These are phyloP conservation scores for Choiromyces venosus DNA, from an alignment of 495 filamentous ascomycete species.

Conservation along the genomic window DNA sequence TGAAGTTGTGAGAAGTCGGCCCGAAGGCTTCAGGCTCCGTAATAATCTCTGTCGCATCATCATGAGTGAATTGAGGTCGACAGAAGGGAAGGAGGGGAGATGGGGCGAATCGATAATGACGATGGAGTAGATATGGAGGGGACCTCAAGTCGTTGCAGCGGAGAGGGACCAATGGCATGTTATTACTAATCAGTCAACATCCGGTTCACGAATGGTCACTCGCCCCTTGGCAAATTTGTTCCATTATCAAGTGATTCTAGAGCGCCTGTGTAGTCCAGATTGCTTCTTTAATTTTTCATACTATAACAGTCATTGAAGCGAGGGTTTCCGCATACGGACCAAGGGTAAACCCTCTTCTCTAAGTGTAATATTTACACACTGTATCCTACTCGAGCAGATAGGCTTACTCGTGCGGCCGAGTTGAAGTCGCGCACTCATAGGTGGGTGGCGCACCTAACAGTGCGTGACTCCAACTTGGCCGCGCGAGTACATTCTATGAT, in stretches of 20 bases:
- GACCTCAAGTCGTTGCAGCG: conserved; percentile 3
- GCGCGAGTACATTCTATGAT: too few relatives aligned
- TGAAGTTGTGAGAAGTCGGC: conserved; percentile 24
- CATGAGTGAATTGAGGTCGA: conserved; percentile 8
- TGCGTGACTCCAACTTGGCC: too few relatives aligned
- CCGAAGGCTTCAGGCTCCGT: conserved; percentile 35
- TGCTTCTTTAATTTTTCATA: neutral
- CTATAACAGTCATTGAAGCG: too few relatives aligned
- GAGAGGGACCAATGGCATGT: conserved; percentile 19
- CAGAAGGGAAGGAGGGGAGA: conserved; percentile 1
- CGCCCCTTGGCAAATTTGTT: neutral
- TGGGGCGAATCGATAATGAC: conserved; percentile 26
- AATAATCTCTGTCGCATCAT: conserved; percentile 42
- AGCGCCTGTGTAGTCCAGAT: neutral
- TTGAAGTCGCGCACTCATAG: too few relatives aligned
- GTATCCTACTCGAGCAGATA: neutral
- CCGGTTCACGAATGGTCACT: conserved; percentile 19
- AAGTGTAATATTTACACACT: neutral
- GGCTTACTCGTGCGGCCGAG: too few relatives aligned
- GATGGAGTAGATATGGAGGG: conserved; percentile 16
- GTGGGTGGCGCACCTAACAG: too few relatives aligned
- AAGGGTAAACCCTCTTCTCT: neutral
- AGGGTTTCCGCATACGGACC: neutral
- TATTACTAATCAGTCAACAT: conserved; percentile 21
- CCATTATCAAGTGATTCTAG: neutral